These are phyloP conservation scores for Hypoxylon sp. DNA, from an alignment of 2,329 filamentous ascomycete species.

Conservation along the genomic window DNA sequence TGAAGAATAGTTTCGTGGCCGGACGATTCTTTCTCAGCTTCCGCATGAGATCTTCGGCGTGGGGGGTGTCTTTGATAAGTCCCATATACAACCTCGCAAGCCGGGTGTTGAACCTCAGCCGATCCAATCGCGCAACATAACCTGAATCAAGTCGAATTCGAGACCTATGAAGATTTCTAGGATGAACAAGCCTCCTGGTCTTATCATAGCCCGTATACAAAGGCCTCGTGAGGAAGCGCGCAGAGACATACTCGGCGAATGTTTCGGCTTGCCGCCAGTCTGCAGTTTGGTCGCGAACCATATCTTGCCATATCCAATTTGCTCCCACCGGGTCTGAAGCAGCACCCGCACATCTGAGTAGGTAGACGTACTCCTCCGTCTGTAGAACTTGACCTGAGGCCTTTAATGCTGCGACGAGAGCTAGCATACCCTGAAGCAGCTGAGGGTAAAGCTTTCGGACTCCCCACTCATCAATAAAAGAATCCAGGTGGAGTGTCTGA, in stretches of 20 bases:
- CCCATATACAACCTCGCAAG: slow-evolving; percentile 50
- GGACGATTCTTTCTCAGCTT: slow-evolving; percentile 50
- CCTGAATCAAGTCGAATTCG: slow-evolving; percentile 24
- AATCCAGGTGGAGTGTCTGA: slow-evolving; percentile 57
- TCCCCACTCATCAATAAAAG: slow-evolving; percentile 61
- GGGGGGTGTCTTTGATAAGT: slow-evolving; percentile 49
- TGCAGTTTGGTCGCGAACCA: slow-evolving; percentile 42
- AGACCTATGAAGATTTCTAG: slow-evolving; percentile 57
- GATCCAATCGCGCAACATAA: slow-evolving; percentile 43
- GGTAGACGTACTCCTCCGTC: slow-evolving; percentile 60
- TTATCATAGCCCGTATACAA: slow-evolving; percentile 64
- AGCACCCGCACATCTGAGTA: slow-evolving; percentile 65
- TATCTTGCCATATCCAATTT: slow-evolving; percentile 57
- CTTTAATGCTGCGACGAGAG: slow-evolving; percentile 55
- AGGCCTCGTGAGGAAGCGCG: slow-evolving; percentile 63
- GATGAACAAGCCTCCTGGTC: slow-evolving; percentile 57
- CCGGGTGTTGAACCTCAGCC: slow-evolving; percentile 40
- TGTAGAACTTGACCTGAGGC: slow-evolving; percentile 51
- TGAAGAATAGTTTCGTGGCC: slow-evolving; percentile 52
- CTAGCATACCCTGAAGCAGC: slow-evolving; percentile 57
- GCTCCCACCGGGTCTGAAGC: slow-evolving; percentile 56
- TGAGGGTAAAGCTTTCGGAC: slow-evolving; percentile 60
- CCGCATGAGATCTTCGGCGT: slow-evolving; percentile 53
- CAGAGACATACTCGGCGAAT: slow-evolving; percentile 64
- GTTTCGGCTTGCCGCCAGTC: slow-evolving; percentile 46